Percentiles rank a stretch among this genome's conserved stretches.
phyloP scores from a whole-genome alignment of 371 early-diverging fungal species.

The Mortierella polycephala region DNA sequence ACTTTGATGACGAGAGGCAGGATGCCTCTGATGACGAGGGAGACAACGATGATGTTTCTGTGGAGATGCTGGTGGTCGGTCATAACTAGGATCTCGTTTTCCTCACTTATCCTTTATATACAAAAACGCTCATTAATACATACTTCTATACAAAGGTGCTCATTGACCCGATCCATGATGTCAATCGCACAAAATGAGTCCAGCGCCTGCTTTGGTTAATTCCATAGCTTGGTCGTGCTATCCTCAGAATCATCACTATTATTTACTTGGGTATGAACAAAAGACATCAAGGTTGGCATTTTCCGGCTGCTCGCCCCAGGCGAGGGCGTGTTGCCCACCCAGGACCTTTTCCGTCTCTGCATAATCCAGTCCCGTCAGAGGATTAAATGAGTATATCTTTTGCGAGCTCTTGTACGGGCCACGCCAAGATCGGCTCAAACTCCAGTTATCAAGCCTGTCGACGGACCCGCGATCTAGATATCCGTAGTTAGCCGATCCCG shows the following conservation, averaged over 20 bases:
- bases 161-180: constrained; percentile 74
- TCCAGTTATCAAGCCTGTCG: constrained; percentile 53
- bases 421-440: constrained; percentile 72
- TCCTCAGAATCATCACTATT: constrained; percentile 77
- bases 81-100: constrained; percentile 9
- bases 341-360: constrained; percentile 58
- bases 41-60: constrained; percentile 38
- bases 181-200: constrained; percentile 63
- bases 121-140: too few relatives aligned
- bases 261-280: constrained; percentile 32
- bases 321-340: constrained; percentile 61
- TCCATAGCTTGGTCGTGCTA: constrained; percentile 32
- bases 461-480: constrained; percentile 77
- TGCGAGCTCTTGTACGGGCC: constrained; percentile 85
- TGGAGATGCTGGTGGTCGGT: constrained; percentile 44
- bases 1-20: constrained; percentile 36
- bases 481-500: constrained; percentile 68
- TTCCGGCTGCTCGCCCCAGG: constrained; percentile 82
- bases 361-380: constrained; percentile 59
- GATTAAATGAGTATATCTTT: constrained; percentile 78
- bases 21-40: constrained; percentile 50
- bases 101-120: not conserved
- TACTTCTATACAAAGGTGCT: constrained; percentile 54
- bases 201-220: constrained; percentile 43
- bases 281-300: constrained; percentile 62